Evolutionary conservation across 2,329 filamentous ascomycete genomes (phyloP).

Genomic region (Colletotrichum costaricense): DNA sequence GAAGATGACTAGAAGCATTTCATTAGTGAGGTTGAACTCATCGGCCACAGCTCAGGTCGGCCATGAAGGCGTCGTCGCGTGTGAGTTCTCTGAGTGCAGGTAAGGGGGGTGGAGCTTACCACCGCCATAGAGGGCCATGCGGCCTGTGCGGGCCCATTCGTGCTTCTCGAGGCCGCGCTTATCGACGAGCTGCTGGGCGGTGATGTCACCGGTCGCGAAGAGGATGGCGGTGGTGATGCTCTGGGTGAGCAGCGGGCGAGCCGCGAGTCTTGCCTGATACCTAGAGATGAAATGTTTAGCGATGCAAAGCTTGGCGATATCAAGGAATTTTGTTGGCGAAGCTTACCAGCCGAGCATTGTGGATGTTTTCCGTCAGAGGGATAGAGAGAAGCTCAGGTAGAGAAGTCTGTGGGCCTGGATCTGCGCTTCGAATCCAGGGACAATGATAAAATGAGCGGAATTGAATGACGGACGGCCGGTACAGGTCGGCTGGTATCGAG

Average conservation of each 20-base stretch:
- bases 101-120: slow-evolving; percentile 56
- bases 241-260: slow-evolving; percentile 88
- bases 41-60: neutral
- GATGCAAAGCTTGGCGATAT: neutral
- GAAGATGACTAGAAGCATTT: slow-evolving; percentile 72
- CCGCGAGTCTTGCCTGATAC: slow-evolving; percentile 88
- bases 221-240: slow-evolving; percentile 90
- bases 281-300: slow-evolving; percentile 46
- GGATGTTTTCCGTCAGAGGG: neutral
- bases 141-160: slow-evolving; percentile 75
- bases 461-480: neutral
- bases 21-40: slow-evolving; percentile 4
- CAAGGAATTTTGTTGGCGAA: neutral
- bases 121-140: slow-evolving; percentile 86
- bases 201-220: slow-evolving; percentile 90
- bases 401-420: neutral
- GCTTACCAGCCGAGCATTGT: slow-evolving; percentile 35
- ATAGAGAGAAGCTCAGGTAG: neutral
- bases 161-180: slow-evolving; percentile 82
- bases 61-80: too few species aligned
- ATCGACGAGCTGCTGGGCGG: slow-evolving; percentile 93
- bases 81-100: neutral
- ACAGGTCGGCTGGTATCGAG: neutral
- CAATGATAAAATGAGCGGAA: neutral
- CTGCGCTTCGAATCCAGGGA: neutral